Conservation (phyloP, 352 stramenopile genomes). For the Phytophthora constricta region DNA sequence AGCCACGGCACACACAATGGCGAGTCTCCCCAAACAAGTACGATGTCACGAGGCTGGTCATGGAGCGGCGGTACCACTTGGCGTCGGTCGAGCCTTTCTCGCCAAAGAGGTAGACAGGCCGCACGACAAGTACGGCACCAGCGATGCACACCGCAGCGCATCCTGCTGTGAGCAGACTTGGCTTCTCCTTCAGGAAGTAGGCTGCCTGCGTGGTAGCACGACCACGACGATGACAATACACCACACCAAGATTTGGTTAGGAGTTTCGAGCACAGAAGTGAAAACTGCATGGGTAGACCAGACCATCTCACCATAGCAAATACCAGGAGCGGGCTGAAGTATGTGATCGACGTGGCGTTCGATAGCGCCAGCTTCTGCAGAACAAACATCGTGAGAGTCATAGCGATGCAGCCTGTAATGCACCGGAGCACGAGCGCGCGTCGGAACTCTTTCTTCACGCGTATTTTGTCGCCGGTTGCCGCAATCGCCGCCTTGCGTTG, state of each 20-base stretch:
- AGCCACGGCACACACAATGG: conserved; percentile 38
- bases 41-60: conserved; percentile 35
- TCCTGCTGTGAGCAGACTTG: conserved; percentile 36
- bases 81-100: conserved; percentile 34
- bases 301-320: conserved; percentile 61
- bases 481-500: conserved; percentile 45
- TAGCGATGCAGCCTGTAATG: conserved; percentile 49
- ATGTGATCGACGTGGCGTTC: conserved; percentile 72
- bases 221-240: no score
- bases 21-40: conserved; percentile 39
- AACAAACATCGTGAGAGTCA: conserved; percentile 59
- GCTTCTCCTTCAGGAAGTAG: conserved; percentile 50
- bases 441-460: conserved; percentile 49
- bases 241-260: background rate
- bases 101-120: conserved; percentile 57
- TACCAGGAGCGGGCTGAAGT: conserved; percentile 65
- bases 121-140: conserved; percentile 52
- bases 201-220: conserved; percentile 34
- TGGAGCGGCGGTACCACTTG: conserved; percentile 31
- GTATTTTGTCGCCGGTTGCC: conserved; percentile 27
- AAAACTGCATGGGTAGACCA: background rate
- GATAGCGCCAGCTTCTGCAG: conserved; percentile 65
- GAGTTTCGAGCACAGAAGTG: background rate
- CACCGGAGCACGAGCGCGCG: conserved; percentile 47
- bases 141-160: conserved; percentile 52